These are phyloP conservation scores for Pyrrhoderma noxium DNA, from an alignment of 1,284 basidiomycete genomes.

Conservation along the genomic window DNA sequence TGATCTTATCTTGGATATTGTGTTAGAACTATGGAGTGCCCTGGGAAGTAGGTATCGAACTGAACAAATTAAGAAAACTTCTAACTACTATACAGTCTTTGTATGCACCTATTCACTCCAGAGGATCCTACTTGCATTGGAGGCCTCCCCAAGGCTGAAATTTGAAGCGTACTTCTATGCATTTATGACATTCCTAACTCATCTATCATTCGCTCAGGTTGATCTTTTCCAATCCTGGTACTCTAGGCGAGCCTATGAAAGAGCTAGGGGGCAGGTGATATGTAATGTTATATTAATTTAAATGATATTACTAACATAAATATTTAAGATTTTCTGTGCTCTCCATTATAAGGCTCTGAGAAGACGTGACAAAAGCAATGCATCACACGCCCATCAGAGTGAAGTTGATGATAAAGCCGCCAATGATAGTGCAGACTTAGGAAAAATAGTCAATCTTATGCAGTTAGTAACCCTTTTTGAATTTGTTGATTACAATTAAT, in stretches of 20 bases:
- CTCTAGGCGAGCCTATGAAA: constrained; percentile 56
- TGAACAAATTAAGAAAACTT: not conserved
- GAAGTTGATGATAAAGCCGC: constrained; percentile 36
- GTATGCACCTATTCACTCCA: constrained; percentile 56
- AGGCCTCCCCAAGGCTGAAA: constrained; percentile 38
- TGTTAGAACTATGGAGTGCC: constrained; percentile 55
- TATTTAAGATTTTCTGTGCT: constrained; percentile 52
- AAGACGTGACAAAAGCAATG: constrained; percentile 45
- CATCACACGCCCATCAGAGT: constrained; percentile 35
- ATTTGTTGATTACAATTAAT: not conserved
- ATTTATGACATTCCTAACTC: constrained; percentile 55
- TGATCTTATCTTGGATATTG: constrained; percentile 57
- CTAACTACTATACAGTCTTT: constrained; percentile 34
- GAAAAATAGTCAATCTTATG: constrained; percentile 67
- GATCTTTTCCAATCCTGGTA: constrained; percentile 64
- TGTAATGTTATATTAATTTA: not conserved
- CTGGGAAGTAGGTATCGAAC: constrained; percentile 40
- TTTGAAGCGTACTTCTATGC: constrained; percentile 63
- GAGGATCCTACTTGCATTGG: constrained; percentile 44
- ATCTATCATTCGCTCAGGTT: constrained; percentile 62
- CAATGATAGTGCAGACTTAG: constrained; percentile 47
- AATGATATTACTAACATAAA: not conserved
- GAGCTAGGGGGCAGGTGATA: constrained; percentile 44
- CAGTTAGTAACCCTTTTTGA: constrained; percentile 37
- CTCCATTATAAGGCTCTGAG: constrained; percentile 65